phyloP scores from a whole-genome alignment of 2,329 filamentous ascomycete species.

The Microdochium bolleyi region DNA sequence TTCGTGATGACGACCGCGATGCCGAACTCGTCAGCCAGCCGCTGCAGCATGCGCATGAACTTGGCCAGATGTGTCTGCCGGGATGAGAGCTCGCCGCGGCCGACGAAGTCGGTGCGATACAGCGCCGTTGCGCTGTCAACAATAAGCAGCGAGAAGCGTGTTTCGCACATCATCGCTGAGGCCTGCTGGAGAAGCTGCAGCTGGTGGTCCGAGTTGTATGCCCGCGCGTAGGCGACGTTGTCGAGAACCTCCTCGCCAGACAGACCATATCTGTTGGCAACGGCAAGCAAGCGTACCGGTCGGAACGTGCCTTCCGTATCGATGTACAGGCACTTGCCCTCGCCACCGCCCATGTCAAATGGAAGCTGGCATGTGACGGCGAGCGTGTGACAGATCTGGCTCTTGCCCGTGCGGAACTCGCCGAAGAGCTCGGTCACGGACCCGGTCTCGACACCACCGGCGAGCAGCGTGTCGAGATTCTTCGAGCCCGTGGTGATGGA shows the following conservation, averaged over 20 bases:
- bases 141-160: constrained; percentile 87
- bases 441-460: constrained; percentile 91
- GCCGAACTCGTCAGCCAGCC: constrained; percentile 76
- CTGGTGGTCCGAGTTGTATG: constrained; percentile 98
- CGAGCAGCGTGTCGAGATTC: constrained; percentile 88
- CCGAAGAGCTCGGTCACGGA: constrained; percentile 98
- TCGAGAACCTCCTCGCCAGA: constrained; percentile 96
- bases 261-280: constrained; percentile 88
- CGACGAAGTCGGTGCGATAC: constrained; percentile 93
- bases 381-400: constrained; percentile 97
- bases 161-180: constrained; percentile 98
- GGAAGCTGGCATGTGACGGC: constrained; percentile 96
- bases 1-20: constrained; percentile 99
- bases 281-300: constrained; percentile 81
- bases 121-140: constrained; percentile 94
- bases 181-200: constrained; percentile 91
- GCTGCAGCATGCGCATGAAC: constrained; percentile 78
- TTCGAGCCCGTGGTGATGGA: constrained; percentile 98
- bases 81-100: constrained; percentile 93
- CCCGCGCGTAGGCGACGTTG: constrained; percentile 95
- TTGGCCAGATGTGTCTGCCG: constrained; percentile 84
- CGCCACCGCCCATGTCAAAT: constrained; percentile 97
- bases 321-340: constrained; percentile 97
- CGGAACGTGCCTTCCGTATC: constrained; percentile 97
- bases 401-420: constrained; percentile 96